Evolutionary conservation across 768 basidiomycete species (phyloP).

Genomic region (Boletus edulis): DNA sequence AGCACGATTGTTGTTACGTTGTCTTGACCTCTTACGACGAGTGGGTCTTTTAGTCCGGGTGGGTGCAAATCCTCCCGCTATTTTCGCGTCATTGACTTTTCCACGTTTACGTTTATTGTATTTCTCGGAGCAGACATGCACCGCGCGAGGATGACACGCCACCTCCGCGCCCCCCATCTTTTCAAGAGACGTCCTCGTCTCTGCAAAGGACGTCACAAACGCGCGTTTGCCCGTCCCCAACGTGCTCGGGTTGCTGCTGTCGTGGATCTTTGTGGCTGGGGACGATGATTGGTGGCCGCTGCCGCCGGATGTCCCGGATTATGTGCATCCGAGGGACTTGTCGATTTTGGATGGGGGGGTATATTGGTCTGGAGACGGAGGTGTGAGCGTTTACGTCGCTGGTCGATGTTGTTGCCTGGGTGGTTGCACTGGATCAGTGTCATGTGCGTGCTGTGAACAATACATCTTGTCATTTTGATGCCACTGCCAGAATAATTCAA

Average conservation of each 20-base stretch:
- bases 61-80: background rate
- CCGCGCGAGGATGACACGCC: constrained; percentile 8
- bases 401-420: too few relatives aligned
- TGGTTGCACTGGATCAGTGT: too few relatives aligned
- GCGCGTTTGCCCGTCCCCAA: background rate
- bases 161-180: background rate
- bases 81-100: too few relatives aligned
- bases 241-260: too few relatives aligned
- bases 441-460: too few relatives aligned
- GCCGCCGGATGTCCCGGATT: background rate
- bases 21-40: constrained; percentile 16
- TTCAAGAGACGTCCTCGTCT: background rate
- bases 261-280: too few relatives aligned
- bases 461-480: too few relatives aligned
- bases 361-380: too few relatives aligned
- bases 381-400: too few relatives aligned
- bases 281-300: background rate
- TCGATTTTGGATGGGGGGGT: background rate
- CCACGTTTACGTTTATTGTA: too few relatives aligned
- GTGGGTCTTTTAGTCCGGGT: constrained; percentile 6
- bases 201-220: background rate
- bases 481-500: too few relatives aligned
- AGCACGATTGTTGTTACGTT: constrained; percentile 11
- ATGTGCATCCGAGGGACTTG: background rate
- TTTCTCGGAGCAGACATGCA: constrained; percentile 1